Evolutionary conservation across 2,329 filamentous ascomycete genomes (phyloP).

Genomic region (Zymoseptoria tritici): DNA sequence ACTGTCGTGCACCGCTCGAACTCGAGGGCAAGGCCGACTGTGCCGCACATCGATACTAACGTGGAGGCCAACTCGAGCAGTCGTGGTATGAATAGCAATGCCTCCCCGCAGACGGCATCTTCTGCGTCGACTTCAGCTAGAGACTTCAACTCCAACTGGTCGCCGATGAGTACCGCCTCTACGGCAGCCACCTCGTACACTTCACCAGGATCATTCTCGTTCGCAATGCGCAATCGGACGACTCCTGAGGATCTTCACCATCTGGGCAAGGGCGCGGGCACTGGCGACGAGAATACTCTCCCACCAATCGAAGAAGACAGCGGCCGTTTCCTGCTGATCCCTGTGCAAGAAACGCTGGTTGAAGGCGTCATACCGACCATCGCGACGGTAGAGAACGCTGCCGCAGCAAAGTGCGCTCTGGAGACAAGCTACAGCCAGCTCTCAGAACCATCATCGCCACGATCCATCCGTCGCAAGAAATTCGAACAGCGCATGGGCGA

Average conservation of each 20-base stretch:
- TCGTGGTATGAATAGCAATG: slow-evolving; percentile 5
- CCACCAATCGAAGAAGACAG: slow-evolving; percentile 29
- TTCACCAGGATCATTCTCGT: slow-evolving; percentile 21
- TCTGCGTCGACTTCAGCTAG: slow-evolving; percentile 10
- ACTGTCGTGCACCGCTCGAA: slow-evolving; percentile 24
- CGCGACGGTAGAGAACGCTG: slow-evolving; percentile 65
- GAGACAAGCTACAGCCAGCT: slow-evolving; percentile 78
- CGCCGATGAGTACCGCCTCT: slow-evolving; percentile 26
- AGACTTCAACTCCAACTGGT: slow-evolving; percentile 16
- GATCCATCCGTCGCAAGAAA: slow-evolving; percentile 53
- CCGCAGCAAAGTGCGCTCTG: slow-evolving; percentile 76
- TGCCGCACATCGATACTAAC: slow-evolving; percentile 20
- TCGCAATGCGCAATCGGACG: slow-evolving; percentile 18
- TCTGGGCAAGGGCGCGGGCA: slow-evolving; percentile 15
- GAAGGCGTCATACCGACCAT: slow-evolving; percentile 32
- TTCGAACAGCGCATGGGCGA: slow-evolving; percentile 58
- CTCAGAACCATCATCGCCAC: slow-evolving; percentile 44
- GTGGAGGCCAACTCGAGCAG: slow-evolving; percentile 8
- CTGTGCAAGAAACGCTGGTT: slow-evolving; percentile 24
- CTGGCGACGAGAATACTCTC: slow-evolving; percentile 21
- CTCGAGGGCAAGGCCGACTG: slow-evolving; percentile 15
- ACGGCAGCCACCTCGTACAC: slow-evolving; percentile 29
- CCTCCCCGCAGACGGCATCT: slow-evolving; percentile 12
- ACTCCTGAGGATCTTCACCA: slow-evolving; percentile 23
- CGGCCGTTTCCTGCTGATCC: slow-evolving; percentile 22